phyloP scores from a whole-genome alignment of 1,284 basidiomycete species.

The Xerocomus amazonicus region DNA sequence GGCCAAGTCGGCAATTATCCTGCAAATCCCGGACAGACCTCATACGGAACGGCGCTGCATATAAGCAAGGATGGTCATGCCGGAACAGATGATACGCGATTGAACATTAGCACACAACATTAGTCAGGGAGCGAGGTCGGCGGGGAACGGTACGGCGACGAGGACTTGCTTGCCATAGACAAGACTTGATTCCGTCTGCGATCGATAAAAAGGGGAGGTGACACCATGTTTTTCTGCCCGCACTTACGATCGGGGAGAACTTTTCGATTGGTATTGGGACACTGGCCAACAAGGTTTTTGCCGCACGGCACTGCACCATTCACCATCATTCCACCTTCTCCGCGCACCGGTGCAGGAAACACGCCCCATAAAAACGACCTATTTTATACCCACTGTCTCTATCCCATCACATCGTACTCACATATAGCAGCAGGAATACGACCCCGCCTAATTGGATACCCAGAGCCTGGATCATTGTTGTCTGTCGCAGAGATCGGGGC shows the following conservation, averaged over 20 bases:
- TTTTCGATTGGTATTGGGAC: neutral
- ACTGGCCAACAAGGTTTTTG: neutral
- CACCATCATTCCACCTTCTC: slow-evolving; percentile 9
- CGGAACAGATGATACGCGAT: neutral
- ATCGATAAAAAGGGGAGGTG: slow-evolving; percentile 5
- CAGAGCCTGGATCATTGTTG: neutral
- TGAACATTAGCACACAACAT: slow-evolving; percentile 1
- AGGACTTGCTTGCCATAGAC: neutral
- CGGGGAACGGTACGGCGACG: slow-evolving; percentile 6
- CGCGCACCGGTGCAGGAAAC: slow-evolving; percentile 15
- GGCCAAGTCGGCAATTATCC: neutral
- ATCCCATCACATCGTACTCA: slow-evolving; percentile 1
- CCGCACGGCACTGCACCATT: slow-evolving; percentile 2
- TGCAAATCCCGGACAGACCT: too few species aligned
- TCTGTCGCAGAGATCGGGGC: slow-evolving; percentile 3
- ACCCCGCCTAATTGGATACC: slow-evolving; percentile 9
- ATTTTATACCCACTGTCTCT: slow-evolving; percentile 2
- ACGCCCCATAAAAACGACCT: slow-evolving; percentile 5
- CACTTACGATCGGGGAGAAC: slow-evolving; percentile 7
- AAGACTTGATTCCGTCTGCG: neutral
- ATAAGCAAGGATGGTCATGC: neutral
- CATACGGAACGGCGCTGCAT: too few species aligned
- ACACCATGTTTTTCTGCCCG: slow-evolving; percentile 3
- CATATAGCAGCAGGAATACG: slow-evolving; percentile 3
- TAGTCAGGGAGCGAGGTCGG: slow-evolving; percentile 5